Base-by-base conservation (phyloP, 2,329 filamentous ascomycete genomes). In the Mollisia scopiformis region DNA sequence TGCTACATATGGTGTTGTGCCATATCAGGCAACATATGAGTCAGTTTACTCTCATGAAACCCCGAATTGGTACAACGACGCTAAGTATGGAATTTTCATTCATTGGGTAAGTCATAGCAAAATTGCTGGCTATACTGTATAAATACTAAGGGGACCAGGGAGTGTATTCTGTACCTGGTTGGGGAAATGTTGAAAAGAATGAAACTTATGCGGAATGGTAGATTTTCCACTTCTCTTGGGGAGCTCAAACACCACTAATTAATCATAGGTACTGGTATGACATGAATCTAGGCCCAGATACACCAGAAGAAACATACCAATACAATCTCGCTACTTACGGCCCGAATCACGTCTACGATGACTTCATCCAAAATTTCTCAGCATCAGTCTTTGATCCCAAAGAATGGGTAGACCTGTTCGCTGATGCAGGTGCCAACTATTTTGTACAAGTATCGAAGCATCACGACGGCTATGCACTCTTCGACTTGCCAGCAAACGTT, bases 11-110 rank as follows among this genome's bases (percentile, higher is more conserved):
- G 76, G 76, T 1, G 62, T 78, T 35, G 67, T 62, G 0, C 69
- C 73, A 11, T 78, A 72, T 68, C 74, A 71, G 0, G 57, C 71
- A 7, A 73, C 75, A 11, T 39, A 71, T 2, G 68, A 72, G 11
- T 76, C 72, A 49, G 68, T 79, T 3, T 69, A 71, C 2, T 68
- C 68, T 23, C 77, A 79, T 53, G 76, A 78, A 67, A 76, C 76
- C 13, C 82, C 82, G 0, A 73, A 76, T 14, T 86, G 84, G 83
- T 86, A 79, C 64, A 77, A 82, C 55, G 75, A 79, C 33, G 80
- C 75, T 33, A 86, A 87, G 59, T 86, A 76, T 61, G 84, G 84
- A 0, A 86, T 86, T 41, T 86, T 57, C n/a, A 57, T 57, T 51
- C 55, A 86, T 67, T 86, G 84, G 82, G 39, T 43, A 11, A 43